Evolutionary conservation across 495 filamentous ascomycete species (phyloP).

Genomic region (Penicillium samsonianum): DNA sequence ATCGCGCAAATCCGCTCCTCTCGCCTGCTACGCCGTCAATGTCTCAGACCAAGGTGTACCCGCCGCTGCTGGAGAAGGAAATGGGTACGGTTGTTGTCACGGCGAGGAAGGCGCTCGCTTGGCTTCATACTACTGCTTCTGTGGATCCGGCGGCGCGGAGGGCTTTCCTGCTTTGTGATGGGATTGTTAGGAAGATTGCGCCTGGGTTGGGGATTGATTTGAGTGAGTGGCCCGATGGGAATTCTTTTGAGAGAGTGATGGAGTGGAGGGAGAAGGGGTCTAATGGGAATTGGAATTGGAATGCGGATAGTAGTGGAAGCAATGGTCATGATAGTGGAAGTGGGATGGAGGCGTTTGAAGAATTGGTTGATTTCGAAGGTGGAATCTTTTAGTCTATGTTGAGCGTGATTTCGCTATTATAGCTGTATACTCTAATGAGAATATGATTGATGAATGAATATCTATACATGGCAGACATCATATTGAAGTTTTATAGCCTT

Average conservation of each 20-base stretch:
- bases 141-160: slow-evolving; percentile 47
- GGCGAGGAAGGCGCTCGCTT: slow-evolving; percentile 51
- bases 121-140: slow-evolving; percentile 49
- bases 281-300: neutral
- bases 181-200: slow-evolving; percentile 31
- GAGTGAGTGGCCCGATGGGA: slow-evolving; percentile 29
- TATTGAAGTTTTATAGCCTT: too few species aligned
- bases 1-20: neutral
- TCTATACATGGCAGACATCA: too few species aligned
- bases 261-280: neutral
- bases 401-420: neutral
- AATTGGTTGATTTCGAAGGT: slow-evolving; percentile 24
- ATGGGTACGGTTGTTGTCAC: slow-evolving; percentile 36
- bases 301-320: neutral
- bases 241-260: neutral
- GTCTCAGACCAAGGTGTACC: neutral
- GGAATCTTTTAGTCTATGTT: neutral
- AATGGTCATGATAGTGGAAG: neutral
- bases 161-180: slow-evolving; percentile 49
- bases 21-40: neutral
- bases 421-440: neutral
- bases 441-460: neutral
- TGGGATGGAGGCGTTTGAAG: slow-evolving; percentile 22
- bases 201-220: slow-evolving; percentile 34
- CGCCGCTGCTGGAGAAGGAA: slow-evolving; percentile 14